Evolutionary conservation across 2,329 filamentous ascomycete species (phyloP), one percentile per base, ranked within the genome.

Genomic region (Penicillium verrucosum): DNA sequence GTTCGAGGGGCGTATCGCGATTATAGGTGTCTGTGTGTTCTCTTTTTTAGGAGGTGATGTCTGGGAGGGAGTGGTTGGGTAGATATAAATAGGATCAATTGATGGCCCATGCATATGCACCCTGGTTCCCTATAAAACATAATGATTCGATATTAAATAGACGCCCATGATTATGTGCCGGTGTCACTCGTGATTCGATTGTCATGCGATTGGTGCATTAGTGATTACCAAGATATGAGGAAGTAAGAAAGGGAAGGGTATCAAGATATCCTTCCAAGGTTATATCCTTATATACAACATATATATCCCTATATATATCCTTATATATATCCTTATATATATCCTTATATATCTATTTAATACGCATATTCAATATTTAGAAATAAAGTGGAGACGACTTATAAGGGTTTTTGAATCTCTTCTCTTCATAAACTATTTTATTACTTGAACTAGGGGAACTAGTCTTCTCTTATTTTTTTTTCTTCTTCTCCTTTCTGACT

Each of bases 151-250:
- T 27, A n/a, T n/a, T 25, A 10, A 51, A 23, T 50, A 36, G 14
- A 54, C 45, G 52, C 45, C 45, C 46, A 14, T n/a, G 2, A 6
- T 14, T 48, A 34, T 41, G 21, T 48, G 18, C 23, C 18, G 23
- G 51, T 42, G 38, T 46, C 49, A 50, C 59, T 48, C 61, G 61
- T 64, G 62, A 65, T 60, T 41, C 32, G 46, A 54, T 49, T 38
- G 29, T 37, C 51, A 59, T 65, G 62, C 62, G 61, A 63, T 65
- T 63, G 61, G 62, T 58, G 59, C 59, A 64, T 52, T 32, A 44
- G 40, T 45, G 52, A 23, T 25, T 47, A 41, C 53, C 44, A 57
- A 37, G 40, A 18, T 36, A 43, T 25, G 21, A 11, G 18, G 47
- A 43, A 18, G 18, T 18, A 18, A 18, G 18, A 18, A 18, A 18